Base-by-base conservation (phyloP, 805 yeast genomes). In the Priceomyces fermenticarens region DNA sequence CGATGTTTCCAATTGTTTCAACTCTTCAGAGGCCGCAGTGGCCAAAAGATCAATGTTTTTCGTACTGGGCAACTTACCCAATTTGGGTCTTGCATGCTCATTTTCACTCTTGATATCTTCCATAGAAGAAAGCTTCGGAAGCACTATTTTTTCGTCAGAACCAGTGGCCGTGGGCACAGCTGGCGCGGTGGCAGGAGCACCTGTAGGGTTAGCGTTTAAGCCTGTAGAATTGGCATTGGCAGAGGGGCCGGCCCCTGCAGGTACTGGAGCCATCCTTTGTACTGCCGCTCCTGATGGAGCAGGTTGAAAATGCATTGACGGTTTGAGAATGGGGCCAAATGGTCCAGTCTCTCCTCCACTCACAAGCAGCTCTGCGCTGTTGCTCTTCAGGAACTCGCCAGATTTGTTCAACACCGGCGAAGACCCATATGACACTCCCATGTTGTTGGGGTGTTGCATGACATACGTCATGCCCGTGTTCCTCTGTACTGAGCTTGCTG, bases 11-110 rank as follows among this genome's bases (percentile, higher is more conserved):
- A 77, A 47, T 43, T 67, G 65, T 40, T 67, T 67, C 42, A 77
- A 62, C 54, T 77, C 82, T 52, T 76, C 78, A 3, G 78, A 67
- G 3, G 82, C 81, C 4, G 81, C 80, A 10, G 73, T 61, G 4
- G 81, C 81, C 36, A 77, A 56, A 2, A 75, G 60, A 52, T 77
- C 78, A 37, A 77, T 77, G 49, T 73, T 75, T 57, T 68, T 49
- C 2, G 40, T 34, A n/a, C 32, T 39, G n/a, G 32, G 25, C 4
- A 23, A 20, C 23, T 29, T 36, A 11, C 23, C 26, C 30, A 37
- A 30, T 20, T 34, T 12, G 3, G 35, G 30, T 31, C 30, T 30
- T 8, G 16, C 16, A 10, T 39, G 41, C n/a, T 39, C 38, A 11
- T n/a, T 17, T 11, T 39, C 35, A 16, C 31, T 13, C 9, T 28